Base-by-base conservation (phyloP, 768 basidiomycete species). In the Rhizopogon vinicolor region DNA sequence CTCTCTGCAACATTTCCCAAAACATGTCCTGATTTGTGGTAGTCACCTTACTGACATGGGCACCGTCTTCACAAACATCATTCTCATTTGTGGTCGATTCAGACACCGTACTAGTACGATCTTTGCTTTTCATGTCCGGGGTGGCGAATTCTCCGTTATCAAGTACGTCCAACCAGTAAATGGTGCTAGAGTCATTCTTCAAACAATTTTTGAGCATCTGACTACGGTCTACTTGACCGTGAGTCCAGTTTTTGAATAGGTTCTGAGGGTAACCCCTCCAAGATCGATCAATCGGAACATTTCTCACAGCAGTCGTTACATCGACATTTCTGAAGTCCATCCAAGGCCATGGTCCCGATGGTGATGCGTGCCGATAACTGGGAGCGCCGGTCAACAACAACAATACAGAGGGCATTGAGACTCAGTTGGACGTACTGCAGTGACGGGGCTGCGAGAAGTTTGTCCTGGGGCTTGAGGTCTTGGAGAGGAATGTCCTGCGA, bases 301-400 rank as follows among this genome's bases (percentile, higher is more conserved):
- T 13, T 12, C 10, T 35, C 35, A 10, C 13, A 35, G 35, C 35
- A 35, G 35, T 35, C 12, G 3, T 10, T 5, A 2, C 35, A 10
- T 35, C 53, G n/a, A 19, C 29, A 13, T 54, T 35, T 12, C 35
- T 33, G 5, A 64, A 54, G 33, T 63, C 61, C 56, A 58, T 60
- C 72, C 72, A 73, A 14, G 70, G 70, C 71, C 72, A 73, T 12
- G 68, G 72, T 10, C 67, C 70, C 19, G 62, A 62, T 9, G 64
- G 63, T 19, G 60, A 55, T 2, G 62, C 62, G 31, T 63, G 62
- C 13, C 63, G 52, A 53, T 63, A 62, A 7, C 62, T 60, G 31
- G 13, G 18, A 33, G 4, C 7, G 14, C 14, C 13, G 14, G 46
- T 49, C 8, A 2, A 10, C 7, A 35, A n/a, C 31, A 13, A 33